phyloP scores from a whole-genome alignment of 1,139 yeast genomes.

The Geotrichum restrictum region DNA sequence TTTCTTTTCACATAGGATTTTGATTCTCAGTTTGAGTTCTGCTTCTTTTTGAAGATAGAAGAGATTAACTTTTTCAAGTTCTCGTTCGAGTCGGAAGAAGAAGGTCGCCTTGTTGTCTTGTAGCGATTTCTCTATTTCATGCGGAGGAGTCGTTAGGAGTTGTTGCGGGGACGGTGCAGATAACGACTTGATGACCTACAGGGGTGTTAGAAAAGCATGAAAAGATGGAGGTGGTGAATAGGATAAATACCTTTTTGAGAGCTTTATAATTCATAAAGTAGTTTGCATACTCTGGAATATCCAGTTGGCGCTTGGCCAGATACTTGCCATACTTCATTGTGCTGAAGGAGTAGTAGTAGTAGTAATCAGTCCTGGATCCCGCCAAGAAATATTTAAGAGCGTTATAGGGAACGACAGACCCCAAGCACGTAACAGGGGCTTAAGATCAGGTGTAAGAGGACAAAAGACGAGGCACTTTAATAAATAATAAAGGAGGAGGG shows the following conservation, averaged over 20 bases:
- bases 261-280: slow-evolving; percentile 94
- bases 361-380: too few relatives aligned
- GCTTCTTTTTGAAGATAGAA: slow-evolving; percentile 89
- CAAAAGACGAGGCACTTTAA: too few relatives aligned
- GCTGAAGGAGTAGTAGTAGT: too few relatives aligned
- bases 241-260: slow-evolving; percentile 56
- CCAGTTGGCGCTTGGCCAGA: slow-evolving; percentile 88
- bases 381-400: too few relatives aligned
- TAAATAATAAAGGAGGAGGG: neutral
- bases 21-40: slow-evolving; percentile 69
- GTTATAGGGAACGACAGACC: too few relatives aligned
- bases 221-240: slow-evolving; percentile 16
- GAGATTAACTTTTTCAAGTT: slow-evolving; percentile 85
- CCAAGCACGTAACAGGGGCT: too few relatives aligned
- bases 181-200: slow-evolving; percentile 42
- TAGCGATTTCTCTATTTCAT: slow-evolving; percentile 52
- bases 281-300: slow-evolving; percentile 89
- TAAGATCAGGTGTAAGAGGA: too few relatives aligned
- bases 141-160: slow-evolving; percentile 28
- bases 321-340: slow-evolving; percentile 87
- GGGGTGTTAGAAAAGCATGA: neutral
- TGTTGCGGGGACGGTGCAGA: slow-evolving; percentile 34
- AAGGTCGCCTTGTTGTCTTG: slow-evolving; percentile 92
- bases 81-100: slow-evolving; percentile 88
- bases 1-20: slow-evolving; percentile 70